Evolutionary conservation across 2,329 filamentous ascomycete genomes (phyloP), one percentile per base, ranked within the genome.

Genomic region (Aspergillus ustus): DNA sequence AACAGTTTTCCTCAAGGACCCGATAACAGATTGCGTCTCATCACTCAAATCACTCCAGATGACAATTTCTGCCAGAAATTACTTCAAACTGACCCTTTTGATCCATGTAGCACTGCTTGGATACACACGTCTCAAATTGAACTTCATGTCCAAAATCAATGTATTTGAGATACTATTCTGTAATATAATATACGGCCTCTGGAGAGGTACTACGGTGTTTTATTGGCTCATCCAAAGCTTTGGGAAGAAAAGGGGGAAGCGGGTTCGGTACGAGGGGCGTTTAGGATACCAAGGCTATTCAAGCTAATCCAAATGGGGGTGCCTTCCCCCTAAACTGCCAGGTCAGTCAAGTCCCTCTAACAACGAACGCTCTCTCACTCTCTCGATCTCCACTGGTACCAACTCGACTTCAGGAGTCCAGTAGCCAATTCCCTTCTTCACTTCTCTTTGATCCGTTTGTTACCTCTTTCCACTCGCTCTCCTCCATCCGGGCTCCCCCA

Each of bases 241-340:
- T 40, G 49, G 20, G 49, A 49, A 57, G 59, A 61, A 61, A 56
- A 57, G 59, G 59, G 54, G 54, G 48, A 25, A 61, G 20, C 52
- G 57, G 52, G 56, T 59, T 52, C 57, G 59, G 66, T 73, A 70
- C 70, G 72, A 72, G 69, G 70, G 48, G 63, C 52, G 63, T 43
- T 53, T 31, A 63, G 55, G 37, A 62, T 59, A 68, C 63, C 63
- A 66, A 69, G 65, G 69, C 53, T 29, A 58, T 55, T 40, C 34
- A 72, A 68, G 67, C 69, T 71, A 66, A 67, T 64, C 68, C 59
- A 56, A 15, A 44, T 43, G 20, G 28, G 45, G 57, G 37, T 15
- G 59, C 61, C 69, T 63, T 68, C 62, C 46, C 62, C 62, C 64
- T 61, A 60, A 61, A 65, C 59, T 61, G 59, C 62, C 62, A 63